Evolutionary conservation across 2,329 filamentous ascomycete species (phyloP).

Genomic region (Alternaria metachromatica): DNA sequence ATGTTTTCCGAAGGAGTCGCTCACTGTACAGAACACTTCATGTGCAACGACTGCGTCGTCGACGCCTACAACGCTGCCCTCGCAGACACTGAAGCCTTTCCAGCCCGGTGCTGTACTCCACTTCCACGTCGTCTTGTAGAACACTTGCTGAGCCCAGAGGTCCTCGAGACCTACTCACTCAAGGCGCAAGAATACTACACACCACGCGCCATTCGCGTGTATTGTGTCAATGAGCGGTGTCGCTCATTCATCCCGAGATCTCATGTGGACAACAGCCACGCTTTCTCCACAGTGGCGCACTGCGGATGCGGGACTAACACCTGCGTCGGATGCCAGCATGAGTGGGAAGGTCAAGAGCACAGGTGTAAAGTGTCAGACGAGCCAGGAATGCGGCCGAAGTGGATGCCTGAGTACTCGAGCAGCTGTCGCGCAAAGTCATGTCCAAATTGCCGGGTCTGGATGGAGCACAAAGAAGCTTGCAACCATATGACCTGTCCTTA

Average conservation of each 20-base stretch:
- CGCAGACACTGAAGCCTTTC: background rate
- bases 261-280: background rate
- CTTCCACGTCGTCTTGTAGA: background rate
- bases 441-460: conserved; percentile 14
- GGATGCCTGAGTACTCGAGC: conserved; percentile 14
- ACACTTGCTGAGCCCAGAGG: conserved; percentile 1
- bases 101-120: conserved; percentile 2
- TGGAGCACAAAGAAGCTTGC: conserved; percentile 21
- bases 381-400: background rate
- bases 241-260: background rate
- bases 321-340: conserved; percentile 9
- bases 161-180: background rate
- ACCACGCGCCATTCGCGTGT: background rate
- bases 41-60: conserved; percentile 6
- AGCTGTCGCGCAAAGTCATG: conserved; percentile 21
- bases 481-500: conserved; percentile 20
- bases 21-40: conserved; percentile 6
- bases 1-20: background rate
- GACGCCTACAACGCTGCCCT: background rate
- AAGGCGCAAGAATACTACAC: conserved; percentile 3
- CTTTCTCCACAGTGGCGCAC: background rate
- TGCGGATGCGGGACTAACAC: conserved; percentile 7
- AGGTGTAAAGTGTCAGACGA: background rate
- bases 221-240: conserved; percentile 5
- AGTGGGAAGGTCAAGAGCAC: conserved; percentile 4